Evolutionary conservation across 371 early-diverging fungal genomes (phyloP).

Genomic region (Mortierella sp.): DNA sequence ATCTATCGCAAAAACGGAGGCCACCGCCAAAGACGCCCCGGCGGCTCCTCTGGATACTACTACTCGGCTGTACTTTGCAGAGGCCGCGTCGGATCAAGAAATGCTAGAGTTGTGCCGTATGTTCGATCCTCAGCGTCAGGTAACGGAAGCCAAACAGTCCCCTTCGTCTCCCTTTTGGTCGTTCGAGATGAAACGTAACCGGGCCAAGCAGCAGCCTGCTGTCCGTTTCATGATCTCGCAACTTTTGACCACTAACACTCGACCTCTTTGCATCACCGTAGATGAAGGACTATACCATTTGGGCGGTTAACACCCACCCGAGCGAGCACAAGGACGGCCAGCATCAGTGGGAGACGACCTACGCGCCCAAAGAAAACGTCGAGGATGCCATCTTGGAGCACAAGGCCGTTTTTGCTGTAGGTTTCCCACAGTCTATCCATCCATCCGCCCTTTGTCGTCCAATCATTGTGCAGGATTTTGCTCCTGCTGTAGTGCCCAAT

Average conservation of each 20-base stretch:
- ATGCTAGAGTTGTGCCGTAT: constrained; percentile 28
- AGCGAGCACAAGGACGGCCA: not conserved
- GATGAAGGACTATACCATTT: constrained; percentile 26
- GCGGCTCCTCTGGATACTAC: not conserved
- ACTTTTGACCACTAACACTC: not conserved
- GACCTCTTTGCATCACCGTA: not conserved
- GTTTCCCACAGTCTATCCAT: constrained; percentile 17
- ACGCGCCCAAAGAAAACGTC: constrained; percentile 17
- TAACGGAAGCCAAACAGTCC: constrained; percentile 6
- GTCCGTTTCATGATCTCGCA: not conserved
- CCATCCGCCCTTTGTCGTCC: not conserved
- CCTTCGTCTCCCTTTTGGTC: not conserved
- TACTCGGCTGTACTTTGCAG: constrained; percentile 33
- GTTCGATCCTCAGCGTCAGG: constrained; percentile 37
- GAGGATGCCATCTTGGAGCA: constrained; percentile 23
- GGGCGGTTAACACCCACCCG: constrained; percentile 10
- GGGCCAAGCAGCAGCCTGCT: not conserved
- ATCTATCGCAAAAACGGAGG: constrained; percentile 8
- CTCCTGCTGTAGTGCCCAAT: not conserved
- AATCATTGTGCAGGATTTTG: not conserved
- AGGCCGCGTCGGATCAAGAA: constrained; percentile 34
- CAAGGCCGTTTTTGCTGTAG: constrained; percentile 46
- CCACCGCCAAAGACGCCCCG: not conserved
- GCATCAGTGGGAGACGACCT: constrained; percentile 16
- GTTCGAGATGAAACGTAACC: not conserved